Percentiles rank a stretch among this genome's conserved stretches.
phyloP scores from a whole-genome alignment of 352 stramenopile species.

The Phytopythium oedochilum region DNA sequence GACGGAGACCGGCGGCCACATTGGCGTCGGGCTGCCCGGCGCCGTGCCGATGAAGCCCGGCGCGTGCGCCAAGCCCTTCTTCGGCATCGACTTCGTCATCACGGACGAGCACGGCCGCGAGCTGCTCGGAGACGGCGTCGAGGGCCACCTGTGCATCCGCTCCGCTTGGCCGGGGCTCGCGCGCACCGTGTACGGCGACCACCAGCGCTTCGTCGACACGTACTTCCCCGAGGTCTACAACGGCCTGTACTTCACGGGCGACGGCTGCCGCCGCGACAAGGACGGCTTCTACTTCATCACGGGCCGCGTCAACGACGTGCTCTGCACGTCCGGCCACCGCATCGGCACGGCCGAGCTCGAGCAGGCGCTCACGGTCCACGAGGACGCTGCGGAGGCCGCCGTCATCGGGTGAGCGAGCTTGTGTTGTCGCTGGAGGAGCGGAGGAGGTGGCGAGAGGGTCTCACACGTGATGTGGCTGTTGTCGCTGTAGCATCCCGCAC shows the following conservation, averaged over 20 bases:
- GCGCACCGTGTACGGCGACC: slow-evolving; percentile 93
- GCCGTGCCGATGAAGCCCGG: slow-evolving; percentile 89
- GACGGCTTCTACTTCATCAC: slow-evolving; percentile 99
- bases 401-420: slow-evolving; percentile 88
- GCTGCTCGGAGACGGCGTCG: slow-evolving; percentile 75
- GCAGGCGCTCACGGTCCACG: slow-evolving; percentile 90
- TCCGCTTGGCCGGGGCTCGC: slow-evolving; percentile 95
- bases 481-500: slow-evolving; percentile 78
- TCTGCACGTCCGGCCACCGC: slow-evolving; percentile 92
- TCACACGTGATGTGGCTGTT: neutral
- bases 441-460: neutral
- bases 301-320: slow-evolving; percentile 96
- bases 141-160: slow-evolving; percentile 96
- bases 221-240: slow-evolving; percentile 95
- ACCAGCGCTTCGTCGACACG: slow-evolving; percentile 93
- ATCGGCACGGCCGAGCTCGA: slow-evolving; percentile 89
- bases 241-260: slow-evolving; percentile 96
- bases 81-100: slow-evolving; percentile 92
- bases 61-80: slow-evolving; percentile 94
- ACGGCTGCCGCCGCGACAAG: slow-evolving; percentile 83
- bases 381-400: slow-evolving; percentile 91
- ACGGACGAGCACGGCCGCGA: slow-evolving; percentile 86
- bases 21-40: slow-evolving; percentile 93
- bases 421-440: too few relatives aligned
- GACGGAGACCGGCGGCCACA: slow-evolving; percentile 96